Evolutionary conservation across 139 green algal genomes (phyloP).

Genomic region (Haematococcus lacustris): DNA sequence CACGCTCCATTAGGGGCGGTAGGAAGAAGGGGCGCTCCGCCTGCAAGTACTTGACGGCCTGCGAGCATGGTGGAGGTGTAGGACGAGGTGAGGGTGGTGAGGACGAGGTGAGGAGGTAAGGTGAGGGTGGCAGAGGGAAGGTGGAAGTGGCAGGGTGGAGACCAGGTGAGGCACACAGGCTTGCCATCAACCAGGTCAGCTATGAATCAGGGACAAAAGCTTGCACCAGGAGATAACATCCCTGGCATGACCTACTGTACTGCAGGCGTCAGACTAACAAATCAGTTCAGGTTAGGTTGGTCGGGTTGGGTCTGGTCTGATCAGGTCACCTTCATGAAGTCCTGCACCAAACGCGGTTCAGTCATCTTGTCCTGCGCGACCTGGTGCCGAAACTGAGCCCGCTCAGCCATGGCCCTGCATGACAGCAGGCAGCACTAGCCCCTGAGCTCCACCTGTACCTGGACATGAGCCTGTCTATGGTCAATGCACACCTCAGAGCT

Average conservation of each 20-base stretch:
- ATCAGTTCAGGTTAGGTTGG: background rate
- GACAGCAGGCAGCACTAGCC: background rate
- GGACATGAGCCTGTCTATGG: background rate
- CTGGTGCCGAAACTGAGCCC: constrained; percentile 7
- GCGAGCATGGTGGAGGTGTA: too few species aligned
- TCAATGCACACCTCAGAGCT: background rate
- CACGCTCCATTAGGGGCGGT: too few species aligned
- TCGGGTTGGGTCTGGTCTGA: background rate
- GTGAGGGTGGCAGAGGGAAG: too few species aligned
- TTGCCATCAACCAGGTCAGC: too few species aligned
- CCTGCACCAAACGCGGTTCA: constrained; percentile 8
- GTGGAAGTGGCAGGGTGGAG: too few species aligned
- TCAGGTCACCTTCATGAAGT: constrained; percentile 7
- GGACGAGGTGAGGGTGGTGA: too few species aligned
- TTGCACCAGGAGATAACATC: too few species aligned
- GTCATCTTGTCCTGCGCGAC: background rate
- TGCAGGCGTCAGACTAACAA: too few species aligned
- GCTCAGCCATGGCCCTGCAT: constrained; percentile 14
- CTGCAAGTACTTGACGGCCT: constrained; percentile 17
- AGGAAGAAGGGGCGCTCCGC: constrained; percentile 27
- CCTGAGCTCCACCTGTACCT: background rate
- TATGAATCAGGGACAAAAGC: too few species aligned
- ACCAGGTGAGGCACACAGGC: too few species aligned
- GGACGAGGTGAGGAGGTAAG: too few species aligned
- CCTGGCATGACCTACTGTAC: too few species aligned